Conservation (phyloP, 306 rosid species). For the Vigna reflexopilosa region DNA sequence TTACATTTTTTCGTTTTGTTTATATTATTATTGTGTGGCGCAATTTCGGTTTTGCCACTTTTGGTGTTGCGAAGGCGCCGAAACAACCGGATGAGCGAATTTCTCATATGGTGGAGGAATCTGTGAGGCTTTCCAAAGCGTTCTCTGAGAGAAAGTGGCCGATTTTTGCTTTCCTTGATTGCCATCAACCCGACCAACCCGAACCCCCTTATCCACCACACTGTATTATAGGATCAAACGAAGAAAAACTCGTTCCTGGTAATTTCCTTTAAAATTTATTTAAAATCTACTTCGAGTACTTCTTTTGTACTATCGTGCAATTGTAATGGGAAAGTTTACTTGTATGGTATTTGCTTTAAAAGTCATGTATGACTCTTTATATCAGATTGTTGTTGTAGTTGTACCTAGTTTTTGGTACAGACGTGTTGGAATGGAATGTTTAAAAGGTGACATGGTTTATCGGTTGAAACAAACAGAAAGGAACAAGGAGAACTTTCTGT, state of each 20-base stretch:
- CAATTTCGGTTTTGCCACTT: background rate
- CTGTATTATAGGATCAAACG: slow-evolving; percentile 80
- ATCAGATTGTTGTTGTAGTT: background rate
- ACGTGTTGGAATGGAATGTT: background rate
- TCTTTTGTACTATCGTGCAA: background rate
- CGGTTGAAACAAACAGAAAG: background rate
- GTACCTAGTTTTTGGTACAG: background rate
- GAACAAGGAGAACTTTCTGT: background rate
- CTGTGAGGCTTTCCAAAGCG: slow-evolving; percentile 59
- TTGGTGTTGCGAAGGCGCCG: slow-evolving; percentile 72
- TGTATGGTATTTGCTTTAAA: background rate
- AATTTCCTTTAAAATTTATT: background rate
- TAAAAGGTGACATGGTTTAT: background rate
- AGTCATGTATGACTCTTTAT: background rate
- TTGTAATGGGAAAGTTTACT: background rate
- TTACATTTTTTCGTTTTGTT: background rate
- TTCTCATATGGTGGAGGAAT: slow-evolving; percentile 73
- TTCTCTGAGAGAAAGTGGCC: slow-evolving; percentile 87
- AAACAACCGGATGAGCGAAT: slow-evolving; percentile 60
- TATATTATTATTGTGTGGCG: background rate
- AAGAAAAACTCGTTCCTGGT: slow-evolving; percentile 84
- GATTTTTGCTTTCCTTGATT: slow-evolving; percentile 75
- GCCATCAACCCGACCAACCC: slow-evolving; percentile 78
- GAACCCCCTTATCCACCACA: slow-evolving; percentile 93
- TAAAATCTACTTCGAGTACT: background rate